Evolutionary conservation across 495 filamentous ascomycete genomes (phyloP), one percentile per base, ranked within the genome.

Genomic region (Hypoxylon fuscum): DNA sequence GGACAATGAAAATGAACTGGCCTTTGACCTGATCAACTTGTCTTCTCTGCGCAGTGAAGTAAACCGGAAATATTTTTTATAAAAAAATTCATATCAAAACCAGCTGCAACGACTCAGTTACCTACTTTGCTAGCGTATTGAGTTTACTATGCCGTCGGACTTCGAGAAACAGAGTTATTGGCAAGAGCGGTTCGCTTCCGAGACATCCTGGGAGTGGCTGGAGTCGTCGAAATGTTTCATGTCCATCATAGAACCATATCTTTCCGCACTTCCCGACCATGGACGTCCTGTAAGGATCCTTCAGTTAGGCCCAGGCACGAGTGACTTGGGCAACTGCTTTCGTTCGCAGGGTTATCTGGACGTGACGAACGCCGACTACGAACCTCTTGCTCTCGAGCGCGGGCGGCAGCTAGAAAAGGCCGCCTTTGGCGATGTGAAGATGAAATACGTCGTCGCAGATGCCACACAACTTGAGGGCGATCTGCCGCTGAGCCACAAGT

Each of bases 361-460:
- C 58, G 65, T 79, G 37, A 76, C 73, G 1, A 78, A 79, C 40
- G 56, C 74, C 42, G 77, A 79, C 63, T 79, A 74, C 59, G 76
- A 78, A 43, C 75, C 75, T 0, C 52, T 77, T 12, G 76, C 77
- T 11, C 59, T 75, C 3, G 72, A 73, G 18, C 62, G 72, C 2
- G 72, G 74, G 0, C 72, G 64, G 5, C 62, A 66, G 31, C 48
- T 72, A 7, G 76, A 79, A 59, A 18, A 48, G 8, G 21, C 51
- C 0, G 60, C 40, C 0, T 77, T 78, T 35, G 77, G 75, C 21
- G 70, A 77, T 34, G 67, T 72, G 21, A 45, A 15, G 15, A 72
- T 68, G 55, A 62, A 59, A 43, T 79, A 79, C 29, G 21, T 68
- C 27, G 71, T 74, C 8, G 74, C 67, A 21, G 76, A 78, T 27